Percentiles rank a stretch among this genome's conserved stretches.
Evolutionary conservation across 495 filamentous ascomycete genomes (phyloP).

Genomic region (Viridothelium virens): DNA sequence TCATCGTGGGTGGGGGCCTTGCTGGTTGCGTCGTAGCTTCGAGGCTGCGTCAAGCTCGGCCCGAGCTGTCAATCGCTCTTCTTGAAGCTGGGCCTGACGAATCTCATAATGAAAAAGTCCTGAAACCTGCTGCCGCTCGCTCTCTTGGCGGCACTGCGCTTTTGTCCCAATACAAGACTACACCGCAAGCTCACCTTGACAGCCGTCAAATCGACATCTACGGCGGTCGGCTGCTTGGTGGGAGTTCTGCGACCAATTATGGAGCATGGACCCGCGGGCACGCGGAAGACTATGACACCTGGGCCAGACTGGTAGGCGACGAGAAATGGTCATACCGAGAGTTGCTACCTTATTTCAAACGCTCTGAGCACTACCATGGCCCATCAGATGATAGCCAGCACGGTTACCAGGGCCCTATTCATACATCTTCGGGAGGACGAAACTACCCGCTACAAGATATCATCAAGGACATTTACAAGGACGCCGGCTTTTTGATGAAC

Average conservation of each 20-base stretch:
- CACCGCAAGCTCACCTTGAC: constrained; percentile 10
- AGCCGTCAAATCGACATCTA: not conserved
- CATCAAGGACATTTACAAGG: constrained; percentile 42
- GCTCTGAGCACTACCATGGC: constrained; percentile 10
- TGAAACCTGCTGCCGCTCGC: not conserved
- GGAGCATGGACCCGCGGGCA: constrained; percentile 3
- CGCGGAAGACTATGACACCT: constrained; percentile 11
- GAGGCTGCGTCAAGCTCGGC: constrained; percentile 14
- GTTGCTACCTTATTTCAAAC: constrained; percentile 10
- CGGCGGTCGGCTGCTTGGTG: constrained; percentile 9
- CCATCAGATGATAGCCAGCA: constrained; percentile 9
- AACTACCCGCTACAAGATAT: constrained; percentile 43
- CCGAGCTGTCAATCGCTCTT: constrained; percentile 15
- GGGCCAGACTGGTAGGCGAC: constrained; percentile 9
- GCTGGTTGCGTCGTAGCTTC: constrained; percentile 18
- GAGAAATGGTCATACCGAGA: constrained; percentile 9
- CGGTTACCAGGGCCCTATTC: constrained; percentile 41
- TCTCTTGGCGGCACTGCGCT: not conserved
- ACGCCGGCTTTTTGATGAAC: constrained; percentile 38
- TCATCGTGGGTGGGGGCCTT: constrained; percentile 19
- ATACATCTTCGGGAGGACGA: constrained; percentile 42
- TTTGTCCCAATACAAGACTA: not conserved
- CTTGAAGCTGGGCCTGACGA: constrained; percentile 17
- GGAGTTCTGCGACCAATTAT: constrained; percentile 12
- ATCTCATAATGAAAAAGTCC: not conserved